Evolutionary conservation across 352 stramenopile species (phyloP).

Genomic region (Phytophthora cactorum): DNA sequence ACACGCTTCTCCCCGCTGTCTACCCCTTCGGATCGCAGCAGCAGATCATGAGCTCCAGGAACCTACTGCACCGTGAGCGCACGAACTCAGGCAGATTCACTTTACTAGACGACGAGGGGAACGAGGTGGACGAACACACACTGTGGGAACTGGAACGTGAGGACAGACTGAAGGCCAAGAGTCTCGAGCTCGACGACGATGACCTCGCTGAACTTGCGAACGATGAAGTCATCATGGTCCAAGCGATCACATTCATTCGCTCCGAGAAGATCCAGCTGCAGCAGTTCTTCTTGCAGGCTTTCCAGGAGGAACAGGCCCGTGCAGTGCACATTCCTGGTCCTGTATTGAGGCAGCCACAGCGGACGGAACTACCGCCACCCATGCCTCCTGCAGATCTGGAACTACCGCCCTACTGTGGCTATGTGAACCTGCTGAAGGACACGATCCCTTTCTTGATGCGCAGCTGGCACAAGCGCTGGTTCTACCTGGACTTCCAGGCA

Average conservation of each 20-base stretch:
- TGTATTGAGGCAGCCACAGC: constrained; percentile 33
- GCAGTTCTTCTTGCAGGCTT: constrained; percentile 62
- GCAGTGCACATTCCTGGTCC: constrained; percentile 25
- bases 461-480: constrained; percentile 85
- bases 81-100: constrained; percentile 54
- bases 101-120: constrained; percentile 70
- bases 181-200: constrained; percentile 66
- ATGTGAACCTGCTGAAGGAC: constrained; percentile 81
- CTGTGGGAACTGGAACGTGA: constrained; percentile 57
- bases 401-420: constrained; percentile 76
- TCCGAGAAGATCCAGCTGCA: constrained; percentile 67
- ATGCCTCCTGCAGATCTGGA: constrained; percentile 45
- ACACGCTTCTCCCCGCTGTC: constrained; percentile 35
- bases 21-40: constrained; percentile 47
- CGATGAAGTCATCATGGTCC: constrained; percentile 53
- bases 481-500: constrained; percentile 80
- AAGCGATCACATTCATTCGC: constrained; percentile 67
- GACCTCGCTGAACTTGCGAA: constrained; percentile 69
- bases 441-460: constrained; percentile 77
- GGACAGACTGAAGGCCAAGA: constrained; percentile 56
- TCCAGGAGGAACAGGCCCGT: constrained; percentile 53
- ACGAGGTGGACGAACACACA: constrained; percentile 66
- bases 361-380: constrained; percentile 38
- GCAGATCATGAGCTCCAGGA: constrained; percentile 41
- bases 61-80: constrained; percentile 34